Evolutionary conservation across 2,329 filamentous ascomycete species (phyloP).

Genomic region (Claviceps maximensis): DNA sequence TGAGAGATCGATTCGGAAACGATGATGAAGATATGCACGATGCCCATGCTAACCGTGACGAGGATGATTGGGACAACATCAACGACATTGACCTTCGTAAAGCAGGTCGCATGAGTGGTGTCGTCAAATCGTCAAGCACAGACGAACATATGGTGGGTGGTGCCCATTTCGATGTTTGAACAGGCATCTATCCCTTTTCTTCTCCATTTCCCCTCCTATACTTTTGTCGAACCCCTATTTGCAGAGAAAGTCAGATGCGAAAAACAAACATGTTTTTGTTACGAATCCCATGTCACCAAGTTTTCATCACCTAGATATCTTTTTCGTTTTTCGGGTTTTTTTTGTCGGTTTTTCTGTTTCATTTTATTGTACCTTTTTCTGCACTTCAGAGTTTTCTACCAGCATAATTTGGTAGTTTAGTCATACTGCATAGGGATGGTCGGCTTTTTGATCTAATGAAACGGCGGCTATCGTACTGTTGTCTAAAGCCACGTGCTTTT

Average conservation of each 20-base stretch:
- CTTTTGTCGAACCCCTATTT: not conserved
- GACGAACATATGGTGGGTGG: conserved; percentile 52
- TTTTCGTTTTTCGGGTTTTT: not conserved
- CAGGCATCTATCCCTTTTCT: not conserved
- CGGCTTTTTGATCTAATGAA: not conserved
- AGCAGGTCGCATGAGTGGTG: conserved; percentile 50
- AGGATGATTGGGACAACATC: conserved; percentile 47
- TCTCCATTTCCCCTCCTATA: not conserved
- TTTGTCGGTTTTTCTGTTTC: not conserved
- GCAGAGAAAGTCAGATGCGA: not conserved
- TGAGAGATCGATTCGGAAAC: conserved; percentile 37
- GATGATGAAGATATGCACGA: conserved; percentile 51
- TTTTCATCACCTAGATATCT: not conserved
- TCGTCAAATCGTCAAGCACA: conserved; percentile 41
- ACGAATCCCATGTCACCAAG: not conserved
- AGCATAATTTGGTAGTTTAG: conserved; percentile 4
- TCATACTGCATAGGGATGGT: conserved; percentile 3
- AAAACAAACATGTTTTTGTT: not conserved
- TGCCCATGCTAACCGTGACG: conserved; percentile 26
- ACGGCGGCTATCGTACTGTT: not conserved
- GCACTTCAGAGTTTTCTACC: not conserved
- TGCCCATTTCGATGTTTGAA: conserved; percentile 50
- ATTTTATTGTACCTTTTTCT: not conserved
- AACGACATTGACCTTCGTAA: conserved; percentile 39
- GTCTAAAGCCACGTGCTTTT: not conserved